phyloP scores from a whole-genome alignment of 768 basidiomycete species.

The Pulveroboletus sp. region DNA sequence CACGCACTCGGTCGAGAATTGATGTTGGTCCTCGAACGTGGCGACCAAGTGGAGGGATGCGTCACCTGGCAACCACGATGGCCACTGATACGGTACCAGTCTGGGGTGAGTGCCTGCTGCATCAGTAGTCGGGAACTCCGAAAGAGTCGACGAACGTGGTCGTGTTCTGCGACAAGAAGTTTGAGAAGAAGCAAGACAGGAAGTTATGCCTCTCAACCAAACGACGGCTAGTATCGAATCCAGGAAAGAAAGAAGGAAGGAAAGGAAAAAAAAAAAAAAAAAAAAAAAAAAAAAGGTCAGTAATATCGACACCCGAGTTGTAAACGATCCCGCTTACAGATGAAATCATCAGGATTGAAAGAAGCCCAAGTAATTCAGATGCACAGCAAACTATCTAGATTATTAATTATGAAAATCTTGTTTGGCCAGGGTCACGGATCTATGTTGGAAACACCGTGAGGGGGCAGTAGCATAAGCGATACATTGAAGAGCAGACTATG shows the following conservation, averaged over 20 bases:
- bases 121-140: not conserved
- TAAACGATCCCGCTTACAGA: conserved; percentile 23
- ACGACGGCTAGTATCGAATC: too few relatives aligned
- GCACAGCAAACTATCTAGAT: conserved; percentile 23
- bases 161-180: not conserved
- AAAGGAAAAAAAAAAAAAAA: not conserved
- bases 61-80: not conserved
- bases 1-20: not conserved
- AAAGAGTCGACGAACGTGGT: not conserved
- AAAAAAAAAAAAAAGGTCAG: conserved; percentile 11
- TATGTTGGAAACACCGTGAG: conserved; percentile 23
- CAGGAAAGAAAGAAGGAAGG: too few relatives aligned
- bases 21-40: not conserved
- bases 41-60: not conserved
- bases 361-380: conserved; percentile 14
- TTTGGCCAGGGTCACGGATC: conserved; percentile 21
- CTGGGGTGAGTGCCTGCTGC: not conserved
- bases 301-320: not conserved
- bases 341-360: conserved; percentile 4
- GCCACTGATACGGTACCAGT: not conserved
- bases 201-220: too few relatives aligned
- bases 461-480: conserved; percentile 19
- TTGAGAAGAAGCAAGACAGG: not conserved
- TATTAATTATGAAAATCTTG: conserved; percentile 19
- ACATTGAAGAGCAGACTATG: conserved; percentile 32